Base-by-base conservation (phyloP, 2,329 filamentous ascomycete species). In the Elsinoe perseae region DNA sequence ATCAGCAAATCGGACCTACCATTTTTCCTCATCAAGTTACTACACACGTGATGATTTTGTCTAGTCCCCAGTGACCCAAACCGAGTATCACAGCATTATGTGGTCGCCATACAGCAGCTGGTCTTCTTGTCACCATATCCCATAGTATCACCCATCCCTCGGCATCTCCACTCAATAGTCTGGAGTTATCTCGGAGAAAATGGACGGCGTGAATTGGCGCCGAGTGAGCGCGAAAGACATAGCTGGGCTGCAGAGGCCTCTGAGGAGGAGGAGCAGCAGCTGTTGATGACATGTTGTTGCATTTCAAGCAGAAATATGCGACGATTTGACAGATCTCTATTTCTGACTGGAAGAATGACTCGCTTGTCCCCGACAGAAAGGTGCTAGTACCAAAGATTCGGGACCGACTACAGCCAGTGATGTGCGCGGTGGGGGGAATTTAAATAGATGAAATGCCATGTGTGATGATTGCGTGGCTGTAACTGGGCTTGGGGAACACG, bases 121-220 rank as follows among this genome's bases (percentile, higher is more conserved):
- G 82, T 30, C 93, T 80, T 76, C 95, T 91, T 53, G 84, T 87
- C 23, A 85, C 80, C 36, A 95, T 75, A 67, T 88, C 85, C 93
- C 93, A 98, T 20, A 90, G 73, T 5, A 95, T 80, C 30, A 95
- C 77, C 78, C 86, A 96, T 58, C 93, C 93, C 40, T 95, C 87
- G 7, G 89, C 87, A 71, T 98, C 93, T 32, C 87, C 92, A 0
- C 89, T 93, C 10, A 89, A 75, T 4, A 98, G 82, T 30, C 88
- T 85, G 57, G 81, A 78, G 68, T 96, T 95, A 38, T 74, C 70
- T 54, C 81, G 79, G 62, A 89, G 76, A 67, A 97, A 92, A 54
- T 80, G 74, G 3, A 91, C 78, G 18, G 83, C 81, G 67, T 96
- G 90, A 48, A 96, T 84, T 61, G 89, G 84, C 0, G 86, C 79